Percentiles rank a stretch among this genome's conserved stretches.
Conservation (phyloP, 371 early-diverging fungal species). For the Mycotypha africana region DNA sequence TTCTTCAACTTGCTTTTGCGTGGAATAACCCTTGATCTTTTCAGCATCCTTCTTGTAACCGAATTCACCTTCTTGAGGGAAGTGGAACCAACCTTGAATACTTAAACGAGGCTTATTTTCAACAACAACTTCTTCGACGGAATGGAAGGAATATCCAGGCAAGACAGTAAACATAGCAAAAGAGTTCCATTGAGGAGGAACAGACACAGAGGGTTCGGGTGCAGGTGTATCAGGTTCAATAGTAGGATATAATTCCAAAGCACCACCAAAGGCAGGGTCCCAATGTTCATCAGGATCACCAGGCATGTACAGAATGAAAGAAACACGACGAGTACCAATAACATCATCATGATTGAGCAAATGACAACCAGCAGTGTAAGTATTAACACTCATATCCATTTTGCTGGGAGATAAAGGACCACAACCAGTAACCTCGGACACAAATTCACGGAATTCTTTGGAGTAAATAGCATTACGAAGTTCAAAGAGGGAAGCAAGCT, state of each 20-base stretch:
- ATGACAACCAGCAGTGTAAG: conserved; percentile 63
- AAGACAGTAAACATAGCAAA: conserved; percentile 72
- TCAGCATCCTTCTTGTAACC: conserved; percentile 45
- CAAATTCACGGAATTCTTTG: conserved; percentile 59
- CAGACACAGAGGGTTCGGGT: conserved; percentile 45
- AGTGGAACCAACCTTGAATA: conserved; percentile 78
- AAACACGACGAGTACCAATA: conserved; percentile 70
- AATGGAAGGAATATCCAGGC: conserved; percentile 74
- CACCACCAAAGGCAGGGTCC: conserved; percentile 60
- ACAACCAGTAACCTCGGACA: conserved; percentile 62
- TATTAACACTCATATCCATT: conserved; percentile 66
- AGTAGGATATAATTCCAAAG: conserved; percentile 70
- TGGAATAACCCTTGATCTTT: conserved; percentile 32
- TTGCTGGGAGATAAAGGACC: conserved; percentile 57
- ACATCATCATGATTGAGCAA: conserved; percentile 78
- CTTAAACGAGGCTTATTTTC: conserved; percentile 53
- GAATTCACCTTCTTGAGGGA: conserved; percentile 55
- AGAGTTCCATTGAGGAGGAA: conserved; percentile 73
- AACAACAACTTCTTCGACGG: conserved; percentile 71
- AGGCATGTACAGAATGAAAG: conserved; percentile 72
- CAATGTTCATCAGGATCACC: conserved; percentile 57
- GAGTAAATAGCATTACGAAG: conserved; percentile 71
- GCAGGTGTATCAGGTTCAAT: conserved; percentile 58
- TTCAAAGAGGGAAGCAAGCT: conserved; percentile 45
- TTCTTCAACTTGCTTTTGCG: conserved; percentile 39